A percentile compares a stretch with the other conserved stretches of the same genome.
These are phyloP conservation scores for Limtongia smithiae DNA, from an alignment of 805 yeast species.

Conservation along the genomic window DNA sequence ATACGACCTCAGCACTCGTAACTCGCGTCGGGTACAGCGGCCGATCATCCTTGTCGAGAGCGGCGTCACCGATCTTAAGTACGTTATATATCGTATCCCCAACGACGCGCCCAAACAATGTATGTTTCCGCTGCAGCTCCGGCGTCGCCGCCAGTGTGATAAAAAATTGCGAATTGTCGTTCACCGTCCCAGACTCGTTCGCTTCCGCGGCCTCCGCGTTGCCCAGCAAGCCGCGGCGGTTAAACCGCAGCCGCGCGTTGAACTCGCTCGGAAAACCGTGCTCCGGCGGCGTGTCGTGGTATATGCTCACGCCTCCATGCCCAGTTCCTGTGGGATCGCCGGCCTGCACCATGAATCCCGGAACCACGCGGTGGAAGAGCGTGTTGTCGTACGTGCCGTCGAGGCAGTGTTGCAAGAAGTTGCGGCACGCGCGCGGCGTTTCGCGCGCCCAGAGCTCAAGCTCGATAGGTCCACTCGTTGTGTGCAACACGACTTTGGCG, in stretches of 20 bases:
- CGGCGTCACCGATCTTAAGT: slow-evolving; percentile 48
- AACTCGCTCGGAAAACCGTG: slow-evolving; percentile 45
- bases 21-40: slow-evolving; percentile 55
- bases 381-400: slow-evolving; percentile 44
- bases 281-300: slow-evolving; percentile 18
- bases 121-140: slow-evolving; percentile 43
- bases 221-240: slow-evolving; percentile 54
- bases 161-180: slow-evolving; percentile 44
- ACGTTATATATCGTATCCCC: slow-evolving; percentile 56
- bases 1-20: slow-evolving; percentile 41
- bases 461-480: slow-evolving; percentile 57
- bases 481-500: slow-evolving; percentile 54
- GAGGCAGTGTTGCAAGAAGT: slow-evolving; percentile 50
- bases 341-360: slow-evolving; percentile 39
- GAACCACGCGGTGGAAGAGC: slow-evolving; percentile 43
- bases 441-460: slow-evolving; percentile 71
- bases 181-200: slow-evolving; percentile 23
- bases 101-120: slow-evolving; percentile 56
- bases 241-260: slow-evolving; percentile 51
- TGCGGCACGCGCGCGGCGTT: slow-evolving; percentile 47
- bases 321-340: slow-evolving; percentile 41
- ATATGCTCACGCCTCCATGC: slow-evolving; percentile 34
- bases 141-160: slow-evolving; percentile 49
- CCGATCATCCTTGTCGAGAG: slow-evolving; percentile 40
- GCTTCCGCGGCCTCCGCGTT: slow-evolving; percentile 41